phyloP scores from a whole-genome alignment of 2,329 filamentous ascomycete genomes.

The Pseudomassariella vexata region DNA sequence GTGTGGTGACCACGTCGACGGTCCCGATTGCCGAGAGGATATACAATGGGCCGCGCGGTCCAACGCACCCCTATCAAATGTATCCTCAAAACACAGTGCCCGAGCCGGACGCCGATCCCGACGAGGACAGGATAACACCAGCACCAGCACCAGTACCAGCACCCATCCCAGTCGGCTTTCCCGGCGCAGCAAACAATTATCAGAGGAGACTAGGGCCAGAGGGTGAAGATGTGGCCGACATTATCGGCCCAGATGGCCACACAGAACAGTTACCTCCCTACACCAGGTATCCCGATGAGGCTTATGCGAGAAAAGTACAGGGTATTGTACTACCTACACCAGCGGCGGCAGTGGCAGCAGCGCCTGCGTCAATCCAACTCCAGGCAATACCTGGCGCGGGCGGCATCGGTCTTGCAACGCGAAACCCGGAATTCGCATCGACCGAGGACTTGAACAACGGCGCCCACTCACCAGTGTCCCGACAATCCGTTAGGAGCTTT shows the following conservation, averaged over 20 bases:
- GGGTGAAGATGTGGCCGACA: conserved; percentile 79
- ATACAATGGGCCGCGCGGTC: conserved; percentile 56
- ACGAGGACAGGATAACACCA: conserved; percentile 19
- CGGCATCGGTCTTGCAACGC: conserved; percentile 54
- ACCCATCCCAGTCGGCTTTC: conserved; percentile 68
- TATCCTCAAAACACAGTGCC: conserved; percentile 74
- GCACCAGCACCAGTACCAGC: conserved; percentile 22
- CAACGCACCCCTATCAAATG: conserved; percentile 79
- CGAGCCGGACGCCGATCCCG: conserved; percentile 46
- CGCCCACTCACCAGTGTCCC: conserved; percentile 36
- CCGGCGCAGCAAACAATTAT: conserved; percentile 60
- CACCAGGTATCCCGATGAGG: conserved; percentile 77
- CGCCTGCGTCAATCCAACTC: conserved; percentile 10
- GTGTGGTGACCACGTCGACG: conserved; percentile 68
- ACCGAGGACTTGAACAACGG: conserved; percentile 42
- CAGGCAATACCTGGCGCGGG: conserved; percentile 48
- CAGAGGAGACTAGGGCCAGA: conserved; percentile 70
- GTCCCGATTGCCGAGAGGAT: conserved; percentile 51
- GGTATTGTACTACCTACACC: conserved; percentile 19
- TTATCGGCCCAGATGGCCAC: conserved; percentile 83
- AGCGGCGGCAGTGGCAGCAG: conserved; percentile 6
- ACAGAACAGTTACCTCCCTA: conserved; percentile 90
- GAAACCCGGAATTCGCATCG: conserved; percentile 58
- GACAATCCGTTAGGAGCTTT: conserved; percentile 46
- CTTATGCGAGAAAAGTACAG: conserved; percentile 48